These are phyloP conservation scores for Aspergillus eucalypticola DNA, from an alignment of 2,329 filamentous ascomycete genomes.

Conservation along the genomic window DNA sequence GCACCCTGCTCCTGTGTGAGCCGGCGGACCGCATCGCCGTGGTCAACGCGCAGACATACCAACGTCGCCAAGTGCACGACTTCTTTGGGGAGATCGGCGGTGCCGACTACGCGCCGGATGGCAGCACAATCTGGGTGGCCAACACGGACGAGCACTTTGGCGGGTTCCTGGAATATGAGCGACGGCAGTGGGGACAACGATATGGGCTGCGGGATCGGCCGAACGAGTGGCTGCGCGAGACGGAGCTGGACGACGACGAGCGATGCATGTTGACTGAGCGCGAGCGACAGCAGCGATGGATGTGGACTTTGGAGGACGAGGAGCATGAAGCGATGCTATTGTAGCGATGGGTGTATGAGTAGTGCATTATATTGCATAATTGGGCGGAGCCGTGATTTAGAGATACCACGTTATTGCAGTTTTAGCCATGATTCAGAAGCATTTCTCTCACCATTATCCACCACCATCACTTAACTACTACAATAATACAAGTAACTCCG, in stretches of 20 bases:
- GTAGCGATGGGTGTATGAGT: conserved; percentile 12
- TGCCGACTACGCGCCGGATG: conserved; percentile 45
- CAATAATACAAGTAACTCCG: neutral
- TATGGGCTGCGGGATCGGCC: conserved; percentile 37
- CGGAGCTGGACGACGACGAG: conserved; percentile 36
- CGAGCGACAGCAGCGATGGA: conserved; percentile 37
- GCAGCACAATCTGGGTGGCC: conserved; percentile 44
- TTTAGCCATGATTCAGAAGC: neutral
- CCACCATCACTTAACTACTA: too few species aligned
- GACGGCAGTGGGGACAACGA: conserved; percentile 39
- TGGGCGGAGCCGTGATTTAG: neutral
- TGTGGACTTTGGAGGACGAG: conserved; percentile 35
- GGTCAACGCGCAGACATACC: conserved; percentile 47
- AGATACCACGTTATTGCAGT: neutral
- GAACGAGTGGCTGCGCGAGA: conserved; percentile 41
- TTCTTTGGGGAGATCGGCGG: conserved; percentile 51
- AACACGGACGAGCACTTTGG: conserved; percentile 47
- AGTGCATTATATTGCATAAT: neutral
- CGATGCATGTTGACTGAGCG: conserved; percentile 37
- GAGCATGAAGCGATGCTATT: conserved; percentile 39
- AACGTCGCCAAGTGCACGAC: conserved; percentile 45
- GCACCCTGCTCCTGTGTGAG: conserved; percentile 45
- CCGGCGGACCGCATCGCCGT: conserved; percentile 48
- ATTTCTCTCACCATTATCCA: too few species aligned
- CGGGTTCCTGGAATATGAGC: conserved; percentile 48